phyloP scores from a whole-genome alignment of 352 stramenopile genomes.

The Phytophthora colocasiae region DNA sequence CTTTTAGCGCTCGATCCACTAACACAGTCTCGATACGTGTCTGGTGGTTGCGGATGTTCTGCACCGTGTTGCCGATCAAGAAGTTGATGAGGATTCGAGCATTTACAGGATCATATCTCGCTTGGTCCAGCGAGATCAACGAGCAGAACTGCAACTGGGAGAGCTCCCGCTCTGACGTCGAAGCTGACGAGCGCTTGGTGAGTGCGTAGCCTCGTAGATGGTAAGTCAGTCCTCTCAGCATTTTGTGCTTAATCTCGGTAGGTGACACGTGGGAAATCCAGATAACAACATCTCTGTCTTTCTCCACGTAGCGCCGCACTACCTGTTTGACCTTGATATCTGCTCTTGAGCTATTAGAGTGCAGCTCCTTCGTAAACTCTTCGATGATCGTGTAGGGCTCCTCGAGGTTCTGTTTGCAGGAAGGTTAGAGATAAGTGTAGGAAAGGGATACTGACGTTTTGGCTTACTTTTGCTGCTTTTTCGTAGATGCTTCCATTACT shows the following conservation, averaged over 20 bases:
- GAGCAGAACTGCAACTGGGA: conserved; percentile 62
- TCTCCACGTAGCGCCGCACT: conserved; percentile 59
- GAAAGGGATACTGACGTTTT: neutral
- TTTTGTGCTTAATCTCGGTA: conserved; percentile 57
- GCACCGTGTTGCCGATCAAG: conserved; percentile 43
- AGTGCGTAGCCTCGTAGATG: conserved; percentile 64
- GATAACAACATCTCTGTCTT: conserved; percentile 63
- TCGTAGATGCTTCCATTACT: conserved; percentile 39
- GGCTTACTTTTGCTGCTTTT: conserved; percentile 31
- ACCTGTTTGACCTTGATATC: conserved; percentile 65
- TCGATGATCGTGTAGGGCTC: conserved; percentile 65
- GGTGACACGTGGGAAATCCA: conserved; percentile 64
- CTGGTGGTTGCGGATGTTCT: conserved; percentile 46
- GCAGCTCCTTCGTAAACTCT: conserved; percentile 62
- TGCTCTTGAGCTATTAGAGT: conserved; percentile 51
- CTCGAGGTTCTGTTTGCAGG: conserved; percentile 29
- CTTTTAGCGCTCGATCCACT: conserved; percentile 26
- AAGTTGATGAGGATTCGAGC: conserved; percentile 53
- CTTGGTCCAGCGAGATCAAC: conserved; percentile 58
- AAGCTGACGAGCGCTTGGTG: conserved; percentile 44
- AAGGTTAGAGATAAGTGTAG: neutral
- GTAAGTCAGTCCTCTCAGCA: conserved; percentile 42
- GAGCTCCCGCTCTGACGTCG: conserved; percentile 34
- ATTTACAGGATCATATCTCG: conserved; percentile 28
- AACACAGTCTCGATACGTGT: conserved; percentile 56